Evolutionary conservation across 306 rosid species (phyloP).

Genomic region (Abrus pulchellus): DNA sequence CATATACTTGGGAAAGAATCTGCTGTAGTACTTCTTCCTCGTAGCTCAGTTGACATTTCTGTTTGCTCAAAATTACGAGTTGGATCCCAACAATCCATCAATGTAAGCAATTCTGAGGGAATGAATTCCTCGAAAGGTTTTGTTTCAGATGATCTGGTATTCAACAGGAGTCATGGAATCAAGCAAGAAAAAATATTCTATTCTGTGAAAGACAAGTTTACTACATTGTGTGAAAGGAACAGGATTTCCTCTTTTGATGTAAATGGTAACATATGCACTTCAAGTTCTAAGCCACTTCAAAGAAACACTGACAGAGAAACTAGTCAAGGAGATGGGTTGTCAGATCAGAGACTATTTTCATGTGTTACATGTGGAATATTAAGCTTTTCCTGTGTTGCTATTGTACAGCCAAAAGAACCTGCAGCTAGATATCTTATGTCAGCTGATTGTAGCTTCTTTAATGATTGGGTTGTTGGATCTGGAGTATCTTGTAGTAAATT

Average conservation of each 20-base stretch:
- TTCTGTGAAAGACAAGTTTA: constrained; percentile 69
- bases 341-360: constrained; percentile 93
- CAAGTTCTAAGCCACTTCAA: constrained; percentile 60
- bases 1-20: constrained; percentile 80
- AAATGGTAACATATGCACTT: constrained; percentile 51
- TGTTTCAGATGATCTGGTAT: constrained; percentile 74
- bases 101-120: constrained; percentile 64
- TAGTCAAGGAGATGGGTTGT: constrained; percentile 64
- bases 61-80: constrained; percentile 83
- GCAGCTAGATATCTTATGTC: constrained; percentile 93
- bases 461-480: constrained; percentile 83
- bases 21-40: constrained; percentile 88
- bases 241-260: constrained; percentile 57
- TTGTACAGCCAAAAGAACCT: constrained; percentile 87
- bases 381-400: constrained; percentile 93
- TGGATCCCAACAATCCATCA: constrained; percentile 66
- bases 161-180: constrained; percentile 61
- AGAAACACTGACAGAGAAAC: constrained; percentile 55
- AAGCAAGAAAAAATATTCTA: constrained; percentile 61
- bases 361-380: constrained; percentile 97
- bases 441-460: constrained; percentile 89
- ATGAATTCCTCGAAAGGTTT: constrained; percentile 63
- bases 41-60: constrained; percentile 78
- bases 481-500: constrained; percentile 61
- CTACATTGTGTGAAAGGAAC: constrained; percentile 61